Conservation (phyloP, 495 filamentous ascomycete species). For the Melanomma pulvis-pyrius region DNA sequence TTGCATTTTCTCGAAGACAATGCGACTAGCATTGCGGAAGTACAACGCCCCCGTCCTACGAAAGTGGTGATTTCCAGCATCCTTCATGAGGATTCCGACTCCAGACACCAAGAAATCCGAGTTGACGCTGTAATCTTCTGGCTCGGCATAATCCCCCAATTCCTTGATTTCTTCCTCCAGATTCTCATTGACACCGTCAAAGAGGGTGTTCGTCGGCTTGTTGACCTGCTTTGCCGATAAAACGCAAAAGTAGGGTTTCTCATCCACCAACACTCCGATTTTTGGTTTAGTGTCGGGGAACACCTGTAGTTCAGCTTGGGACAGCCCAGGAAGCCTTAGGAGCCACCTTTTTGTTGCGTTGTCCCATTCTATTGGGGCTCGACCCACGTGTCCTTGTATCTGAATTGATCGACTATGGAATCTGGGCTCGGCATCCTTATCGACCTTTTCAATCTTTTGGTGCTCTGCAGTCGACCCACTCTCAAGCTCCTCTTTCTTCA, state of each 20-base stretch:
- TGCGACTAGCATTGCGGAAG: background rate
- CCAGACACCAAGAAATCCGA: slow-evolving; percentile 8
- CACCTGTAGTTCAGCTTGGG: background rate
- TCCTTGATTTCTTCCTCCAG: background rate
- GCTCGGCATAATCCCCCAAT: background rate
- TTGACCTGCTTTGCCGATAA: slow-evolving; percentile 9
- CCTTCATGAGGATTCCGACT: slow-evolving; percentile 17
- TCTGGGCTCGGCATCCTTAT: slow-evolving; percentile 1
- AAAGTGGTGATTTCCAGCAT: slow-evolving; percentile 1
- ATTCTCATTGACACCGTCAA: background rate
- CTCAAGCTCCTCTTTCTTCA: background rate
- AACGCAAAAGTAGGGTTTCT: slow-evolving; percentile 9
- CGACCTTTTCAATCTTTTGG: background rate
- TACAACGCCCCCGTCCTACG: slow-evolving; percentile 8
- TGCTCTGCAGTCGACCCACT: background rate
- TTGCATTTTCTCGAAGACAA: slow-evolving; percentile 1
- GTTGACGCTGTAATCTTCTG: background rate
- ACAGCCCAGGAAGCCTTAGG: background rate
- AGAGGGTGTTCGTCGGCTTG: background rate
- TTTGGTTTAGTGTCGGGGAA: slow-evolving; percentile 26
- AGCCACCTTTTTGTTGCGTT: background rate
- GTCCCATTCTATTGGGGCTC: background rate
- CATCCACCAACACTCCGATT: background rate
- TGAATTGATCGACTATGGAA: slow-evolving; percentile 8
- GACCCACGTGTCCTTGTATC: slow-evolving; percentile 18